Evolutionary conservation across 2,329 filamentous ascomycete species (phyloP).

Genomic region (Ciborinia camelliae): DNA sequence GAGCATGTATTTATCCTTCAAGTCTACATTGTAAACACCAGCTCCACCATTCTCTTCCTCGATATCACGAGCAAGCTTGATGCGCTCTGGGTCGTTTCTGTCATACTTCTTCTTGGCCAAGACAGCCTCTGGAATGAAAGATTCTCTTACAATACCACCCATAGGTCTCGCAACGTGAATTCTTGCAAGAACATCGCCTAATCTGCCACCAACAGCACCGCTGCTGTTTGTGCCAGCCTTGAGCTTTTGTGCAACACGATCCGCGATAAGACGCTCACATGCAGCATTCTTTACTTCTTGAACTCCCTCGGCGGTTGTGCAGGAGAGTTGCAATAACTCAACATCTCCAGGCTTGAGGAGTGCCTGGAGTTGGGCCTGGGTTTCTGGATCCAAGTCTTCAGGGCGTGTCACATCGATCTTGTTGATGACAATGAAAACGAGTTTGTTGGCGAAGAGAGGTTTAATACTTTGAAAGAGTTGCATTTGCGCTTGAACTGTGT

Average conservation of each 20-base stretch:
- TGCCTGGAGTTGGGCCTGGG: slow-evolving; percentile 71
- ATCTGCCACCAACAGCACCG: slow-evolving; percentile 72
- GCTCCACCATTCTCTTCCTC: slow-evolving; percentile 92
- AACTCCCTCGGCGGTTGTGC: slow-evolving; percentile 90
- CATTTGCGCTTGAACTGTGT: slow-evolving; percentile 88
- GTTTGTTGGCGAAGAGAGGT: slow-evolving; percentile 93
- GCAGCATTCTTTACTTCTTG: slow-evolving; percentile 93
- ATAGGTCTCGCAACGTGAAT: slow-evolving; percentile 97
- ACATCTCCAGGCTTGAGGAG: slow-evolving; percentile 86
- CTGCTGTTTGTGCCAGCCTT: slow-evolving; percentile 81
- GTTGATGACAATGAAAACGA: slow-evolving; percentile 96
- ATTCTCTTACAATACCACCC: slow-evolving; percentile 72
- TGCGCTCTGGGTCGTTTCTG: slow-evolving; percentile 81
- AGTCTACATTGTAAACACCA: slow-evolving; percentile 92
- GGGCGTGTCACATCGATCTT: slow-evolving; percentile 92
- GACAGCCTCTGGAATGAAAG: slow-evolving; percentile 83
- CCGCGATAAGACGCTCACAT: slow-evolving; percentile 88
- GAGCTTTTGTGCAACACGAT: slow-evolving; percentile 91
- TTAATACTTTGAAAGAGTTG: slow-evolving; percentile 95
- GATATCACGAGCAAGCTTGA: slow-evolving; percentile 76
- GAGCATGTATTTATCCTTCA: slow-evolving; percentile 83
- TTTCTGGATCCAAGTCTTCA: slow-evolving; percentile 78
- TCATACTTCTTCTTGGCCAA: slow-evolving; percentile 84
- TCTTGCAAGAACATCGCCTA: slow-evolving; percentile 85
- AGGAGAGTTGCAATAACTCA: slow-evolving; percentile 88